Base-by-base conservation (phyloP, 495 filamentous ascomycete species). In the Platismatia glauca region DNA sequence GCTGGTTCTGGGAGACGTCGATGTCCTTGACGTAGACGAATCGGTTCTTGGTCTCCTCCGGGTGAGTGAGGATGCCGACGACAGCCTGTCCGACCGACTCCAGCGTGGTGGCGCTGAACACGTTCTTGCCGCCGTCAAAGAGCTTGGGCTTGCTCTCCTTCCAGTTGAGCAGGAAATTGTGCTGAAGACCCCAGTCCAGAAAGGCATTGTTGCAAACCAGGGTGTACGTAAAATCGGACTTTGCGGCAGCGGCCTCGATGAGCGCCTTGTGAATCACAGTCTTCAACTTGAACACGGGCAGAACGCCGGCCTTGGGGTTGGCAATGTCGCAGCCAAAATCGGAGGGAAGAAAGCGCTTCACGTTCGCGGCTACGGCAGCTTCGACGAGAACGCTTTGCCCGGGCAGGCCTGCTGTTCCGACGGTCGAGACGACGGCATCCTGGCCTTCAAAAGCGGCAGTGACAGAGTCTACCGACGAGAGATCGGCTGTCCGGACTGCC, bases 341-440 rank as follows among this genome's bases (percentile, higher is more conserved):
- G 15, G 80, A 82, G 0, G 85, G 86, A 50, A 89, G 75, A 64
- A 86, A 85, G 34, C 85, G 79, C 69, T 79, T 75, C 4, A 89
- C 83, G 18, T 79, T 78, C 1, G 82, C 85, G 0, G 76, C 76
- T 22, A 83, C 68, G 0, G 84, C 78, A 3, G 86, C 87, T 58
- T 89, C 84, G 16, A 89, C 77, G 31, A 86, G 73, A 0, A 67
- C 60, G 11, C 70, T 70, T 61, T 88, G 82, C 0, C 64, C 67
- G 1, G 65, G 62, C 24, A 83, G 41, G 0, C 69, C 73, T 0
- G 64, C 53, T 7, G 70, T 65, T 20, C 71, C 74, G 7, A 87
- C 66, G 6, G 78, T 66, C 22, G 64, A 70, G 59, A 74, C 41
- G 0, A 73, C 57, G 4, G 67, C 64, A 74, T 82, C 68, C 61